Conservation (phyloP, 2,329 filamentous ascomycete species). For the Beauveria caledonica region DNA sequence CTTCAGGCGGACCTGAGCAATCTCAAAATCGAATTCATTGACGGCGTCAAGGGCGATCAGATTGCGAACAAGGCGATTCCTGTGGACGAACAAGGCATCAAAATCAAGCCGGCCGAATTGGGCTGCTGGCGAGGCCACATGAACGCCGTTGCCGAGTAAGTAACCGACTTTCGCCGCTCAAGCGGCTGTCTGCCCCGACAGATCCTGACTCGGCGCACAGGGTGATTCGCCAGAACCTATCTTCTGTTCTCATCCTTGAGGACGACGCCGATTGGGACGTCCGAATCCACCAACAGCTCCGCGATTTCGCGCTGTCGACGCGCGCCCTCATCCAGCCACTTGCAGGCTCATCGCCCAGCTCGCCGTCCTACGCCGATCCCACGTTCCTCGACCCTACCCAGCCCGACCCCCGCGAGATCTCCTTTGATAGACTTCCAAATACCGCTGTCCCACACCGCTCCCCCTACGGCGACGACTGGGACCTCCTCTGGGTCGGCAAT, state of each 20-base stretch:
- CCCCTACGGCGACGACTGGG: conserved; percentile 44
- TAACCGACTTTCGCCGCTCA: neutral
- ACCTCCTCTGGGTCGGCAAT: conserved; percentile 43
- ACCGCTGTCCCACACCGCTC: conserved; percentile 20
- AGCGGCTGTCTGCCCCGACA: no score
- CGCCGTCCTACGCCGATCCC: conserved; percentile 17
- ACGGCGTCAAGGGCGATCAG: conserved; percentile 33
- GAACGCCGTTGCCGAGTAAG: conserved; percentile 27
- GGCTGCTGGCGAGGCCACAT: conserved; percentile 34
- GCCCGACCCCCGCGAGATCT: conserved; percentile 14
- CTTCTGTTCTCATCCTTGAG: conserved; percentile 44
- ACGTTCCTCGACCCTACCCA: conserved; percentile 15
- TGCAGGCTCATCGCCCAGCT: neutral
- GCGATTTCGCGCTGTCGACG: conserved; percentile 29
- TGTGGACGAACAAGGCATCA: conserved; percentile 23
- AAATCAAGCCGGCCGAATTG: conserved; percentile 20
- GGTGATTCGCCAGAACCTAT: conserved; percentile 36
- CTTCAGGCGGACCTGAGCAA: conserved; percentile 38
- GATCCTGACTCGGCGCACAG: conserved; percentile 13
- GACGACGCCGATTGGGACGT: conserved; percentile 53
- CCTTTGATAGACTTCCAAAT: conserved; percentile 16
- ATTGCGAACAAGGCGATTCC: conserved; percentile 31
- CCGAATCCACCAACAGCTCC: conserved; percentile 39
- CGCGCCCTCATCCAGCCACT: conserved; percentile 27
- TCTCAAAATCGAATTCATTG: conserved; percentile 36